phyloP scores from a whole-genome alignment of 352 stramenopile genomes.

The Lagenidium giganteum region DNA sequence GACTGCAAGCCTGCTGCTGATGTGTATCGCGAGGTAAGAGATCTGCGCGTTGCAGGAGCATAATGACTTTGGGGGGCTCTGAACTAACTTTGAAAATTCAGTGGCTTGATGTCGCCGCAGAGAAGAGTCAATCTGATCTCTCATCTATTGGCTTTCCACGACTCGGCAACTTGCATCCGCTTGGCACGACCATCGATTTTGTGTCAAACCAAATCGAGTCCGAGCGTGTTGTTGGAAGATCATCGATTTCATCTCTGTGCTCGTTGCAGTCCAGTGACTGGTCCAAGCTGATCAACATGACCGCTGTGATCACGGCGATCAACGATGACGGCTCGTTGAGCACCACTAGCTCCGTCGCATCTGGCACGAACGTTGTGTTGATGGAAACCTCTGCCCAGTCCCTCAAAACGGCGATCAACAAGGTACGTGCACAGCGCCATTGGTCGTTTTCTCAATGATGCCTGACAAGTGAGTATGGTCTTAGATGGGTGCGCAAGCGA shows the following conservation, averaged over 20 bases:
- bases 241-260: constrained; percentile 58
- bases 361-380: constrained; percentile 77
- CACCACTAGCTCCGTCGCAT: constrained; percentile 72
- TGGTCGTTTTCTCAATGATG: not conserved
- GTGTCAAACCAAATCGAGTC: constrained; percentile 69
- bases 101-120: constrained; percentile 77
- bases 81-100: constrained; percentile 15
- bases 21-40: constrained; percentile 71
- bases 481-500: constrained; percentile 71
- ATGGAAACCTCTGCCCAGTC: constrained; percentile 82
- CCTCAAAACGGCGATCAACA: constrained; percentile 82
- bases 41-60: not conserved
- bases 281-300: constrained; percentile 84
- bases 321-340: constrained; percentile 80
- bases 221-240: too few relatives aligned
- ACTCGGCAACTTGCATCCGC: constrained; percentile 75
- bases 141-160: constrained; percentile 76
- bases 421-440: constrained; percentile 22
- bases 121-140: constrained; percentile 67
- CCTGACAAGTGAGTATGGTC: not conserved
- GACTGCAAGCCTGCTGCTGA: constrained; percentile 75
- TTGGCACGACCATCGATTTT: constrained; percentile 80
- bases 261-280: constrained; percentile 81
- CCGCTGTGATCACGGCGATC: constrained; percentile 78
- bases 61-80: too few relatives aligned